Conservation (phyloP, 108 stramenopile genomes). For the Fistulifera pelliculosa region DNA sequence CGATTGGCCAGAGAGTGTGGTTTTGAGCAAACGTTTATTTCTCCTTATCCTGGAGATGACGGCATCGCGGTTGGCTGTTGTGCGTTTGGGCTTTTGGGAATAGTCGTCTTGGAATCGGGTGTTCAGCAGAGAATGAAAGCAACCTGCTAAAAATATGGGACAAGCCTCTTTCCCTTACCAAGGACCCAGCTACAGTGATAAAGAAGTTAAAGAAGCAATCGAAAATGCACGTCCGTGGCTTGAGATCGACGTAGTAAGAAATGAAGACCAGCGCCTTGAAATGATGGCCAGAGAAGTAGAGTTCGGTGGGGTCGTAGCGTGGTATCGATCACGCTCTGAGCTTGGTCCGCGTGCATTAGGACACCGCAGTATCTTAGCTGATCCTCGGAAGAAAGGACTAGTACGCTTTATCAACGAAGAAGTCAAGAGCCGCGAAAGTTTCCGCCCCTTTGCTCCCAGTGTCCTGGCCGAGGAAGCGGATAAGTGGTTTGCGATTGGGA, state of each 20-base stretch:
- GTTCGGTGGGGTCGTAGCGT: slow-evolving; percentile 76
- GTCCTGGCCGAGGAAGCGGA: slow-evolving; percentile 80
- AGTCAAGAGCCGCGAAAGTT: slow-evolving; percentile 87
- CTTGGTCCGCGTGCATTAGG: slow-evolving; percentile 91
- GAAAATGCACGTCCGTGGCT: slow-evolving; percentile 65
- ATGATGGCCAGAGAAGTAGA: slow-evolving; percentile 62
- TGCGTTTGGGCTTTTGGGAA: slow-evolving; percentile 78
- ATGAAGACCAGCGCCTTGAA: slow-evolving; percentile 44
- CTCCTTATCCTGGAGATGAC: slow-evolving; percentile 92
- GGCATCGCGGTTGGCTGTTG: slow-evolving; percentile 92
- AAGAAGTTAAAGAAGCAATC: slow-evolving; percentile 67
- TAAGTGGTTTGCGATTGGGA: slow-evolving; percentile 65
- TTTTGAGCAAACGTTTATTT: slow-evolving; percentile 77
- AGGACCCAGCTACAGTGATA: slow-evolving; percentile 40
- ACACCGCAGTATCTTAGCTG: slow-evolving; percentile 87
- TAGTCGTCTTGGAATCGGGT: not conserved
- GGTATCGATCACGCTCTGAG: slow-evolving; percentile 84
- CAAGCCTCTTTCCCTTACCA: slow-evolving; percentile 62
- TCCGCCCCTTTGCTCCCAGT: slow-evolving; percentile 92
- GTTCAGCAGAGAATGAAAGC: slow-evolving; percentile 7
- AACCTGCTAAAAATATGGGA: slow-evolving; percentile 31
- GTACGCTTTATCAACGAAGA: slow-evolving; percentile 81
- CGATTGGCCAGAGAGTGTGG: slow-evolving; percentile 69
- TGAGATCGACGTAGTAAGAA: slow-evolving; percentile 44
- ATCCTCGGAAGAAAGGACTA: slow-evolving; percentile 74